Conservation (phyloP, 164 flowering plant species). For the Aristolochia fimbriata region DNA sequence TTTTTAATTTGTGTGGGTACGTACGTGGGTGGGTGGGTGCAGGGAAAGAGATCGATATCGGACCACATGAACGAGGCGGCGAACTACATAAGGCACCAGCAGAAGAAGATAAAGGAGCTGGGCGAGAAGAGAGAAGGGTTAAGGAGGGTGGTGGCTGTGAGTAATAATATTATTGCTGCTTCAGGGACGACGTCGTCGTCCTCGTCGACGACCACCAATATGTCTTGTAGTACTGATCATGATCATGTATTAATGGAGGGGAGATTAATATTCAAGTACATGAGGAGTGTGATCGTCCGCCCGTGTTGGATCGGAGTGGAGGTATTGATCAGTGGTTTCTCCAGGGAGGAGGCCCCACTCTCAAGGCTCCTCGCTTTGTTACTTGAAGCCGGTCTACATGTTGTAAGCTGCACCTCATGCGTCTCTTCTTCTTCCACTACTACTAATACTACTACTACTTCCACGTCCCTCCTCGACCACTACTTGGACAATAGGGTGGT, state of each 20-base stretch:
- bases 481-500: no score
- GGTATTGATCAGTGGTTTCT: constrained; percentile 15
- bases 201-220: no score
- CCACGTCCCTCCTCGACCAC: no score
- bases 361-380: constrained; percentile 25
- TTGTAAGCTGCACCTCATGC: constrained; percentile 27
- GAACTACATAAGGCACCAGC: constrained; percentile 25
- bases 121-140: constrained; percentile 25
- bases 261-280: not conserved
- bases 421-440: constrained; percentile 13
- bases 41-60: constrained; percentile 39
- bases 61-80: constrained; percentile 38
- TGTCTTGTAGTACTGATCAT: no score
- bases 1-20: no score
- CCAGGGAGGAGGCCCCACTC: constrained; percentile 10
- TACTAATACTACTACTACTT: no score
- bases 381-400: constrained; percentile 27
- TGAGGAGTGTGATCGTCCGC: constrained; percentile 9
- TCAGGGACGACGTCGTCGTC: no score
- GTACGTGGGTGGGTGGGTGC: no score
- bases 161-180: not conserved
- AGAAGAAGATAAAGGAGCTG: constrained; percentile 25
- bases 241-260: constrained; percentile 1
- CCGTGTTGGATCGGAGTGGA: constrained; percentile 28
- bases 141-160: constrained; percentile 2